These are phyloP conservation scores for Cyamopsis tetragonoloba DNA, from an alignment of 306 rosid genomes.

Conservation along the genomic window DNA sequence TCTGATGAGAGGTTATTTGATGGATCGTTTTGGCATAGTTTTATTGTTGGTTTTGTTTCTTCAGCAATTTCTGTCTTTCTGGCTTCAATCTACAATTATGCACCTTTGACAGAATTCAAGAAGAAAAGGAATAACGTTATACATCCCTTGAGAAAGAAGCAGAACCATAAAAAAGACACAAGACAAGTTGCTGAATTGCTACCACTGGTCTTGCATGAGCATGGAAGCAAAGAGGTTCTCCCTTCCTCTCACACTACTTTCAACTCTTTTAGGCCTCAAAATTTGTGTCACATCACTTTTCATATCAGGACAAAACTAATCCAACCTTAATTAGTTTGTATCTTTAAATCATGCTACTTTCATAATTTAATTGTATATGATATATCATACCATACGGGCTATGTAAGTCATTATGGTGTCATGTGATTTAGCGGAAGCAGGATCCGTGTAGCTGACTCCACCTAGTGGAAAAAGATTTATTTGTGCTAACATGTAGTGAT, in stretches of 20 bases:
- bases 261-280: neutral
- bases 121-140: neutral
- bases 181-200: neutral
- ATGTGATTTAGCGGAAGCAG: too few relatives aligned
- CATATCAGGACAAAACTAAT: neutral
- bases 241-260: neutral
- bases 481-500: neutral
- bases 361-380: neutral
- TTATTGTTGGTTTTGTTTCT: constrained; percentile 23
- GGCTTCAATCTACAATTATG: neutral
- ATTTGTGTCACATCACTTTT: neutral
- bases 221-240: constrained; percentile 28
- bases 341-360: neutral
- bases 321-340: neutral
- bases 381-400: too few relatives aligned
- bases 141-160: neutral
- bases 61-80: constrained; percentile 9
- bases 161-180: constrained; percentile 5
- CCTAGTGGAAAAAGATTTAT: too few relatives aligned
- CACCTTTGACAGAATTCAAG: constrained; percentile 5
- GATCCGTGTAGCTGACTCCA: too few relatives aligned
- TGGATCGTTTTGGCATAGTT: constrained; percentile 18
- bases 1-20: constrained; percentile 2
- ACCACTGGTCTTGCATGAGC: neutral
- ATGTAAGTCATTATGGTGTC: too few relatives aligned